phyloP scores from a whole-genome alignment of 257 asterid species.

The Ocimum tenuiflorum region DNA sequence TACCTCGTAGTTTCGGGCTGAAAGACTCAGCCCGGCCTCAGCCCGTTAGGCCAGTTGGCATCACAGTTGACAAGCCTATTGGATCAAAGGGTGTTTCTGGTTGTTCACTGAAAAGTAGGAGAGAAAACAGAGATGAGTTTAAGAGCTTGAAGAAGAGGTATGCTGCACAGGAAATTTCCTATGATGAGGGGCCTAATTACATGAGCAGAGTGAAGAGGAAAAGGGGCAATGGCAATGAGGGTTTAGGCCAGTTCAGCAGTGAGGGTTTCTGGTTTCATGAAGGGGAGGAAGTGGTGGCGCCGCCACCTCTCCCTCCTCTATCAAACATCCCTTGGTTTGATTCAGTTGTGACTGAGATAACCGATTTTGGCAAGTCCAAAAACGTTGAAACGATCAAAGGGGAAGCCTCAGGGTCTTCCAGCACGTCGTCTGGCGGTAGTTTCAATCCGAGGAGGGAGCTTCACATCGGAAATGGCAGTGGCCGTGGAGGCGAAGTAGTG shows the following conservation, averaged over 20 bases:
- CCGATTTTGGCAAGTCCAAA: conserved; percentile 43
- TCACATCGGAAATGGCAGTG: no score
- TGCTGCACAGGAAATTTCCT: conserved; percentile 46
- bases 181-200: conserved; percentile 38
- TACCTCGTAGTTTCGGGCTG: conserved; percentile 60
- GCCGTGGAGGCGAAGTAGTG: conserved; percentile 12
- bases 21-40: conserved; percentile 61
- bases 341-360: conserved; percentile 48
- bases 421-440: conserved; percentile 44
- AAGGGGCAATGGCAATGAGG: conserved; percentile 39
- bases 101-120: conserved; percentile 36
- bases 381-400: conserved; percentile 34
- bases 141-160: conserved; percentile 58
- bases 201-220: conserved; percentile 60
- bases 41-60: conserved; percentile 64
- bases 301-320: conserved; percentile 52
- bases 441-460: conserved; percentile 21
- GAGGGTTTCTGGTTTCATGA: conserved; percentile 64
- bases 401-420: conserved; percentile 57
- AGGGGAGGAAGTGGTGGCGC: conserved; percentile 45
- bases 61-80: conserved; percentile 53
- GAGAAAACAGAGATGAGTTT: conserved; percentile 43
- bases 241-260: conserved; percentile 34
- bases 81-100: conserved; percentile 43
- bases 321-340: conserved; percentile 75